phyloP scores from a whole-genome alignment of 306 rosid genomes.

The Luffa acutangula region DNA sequence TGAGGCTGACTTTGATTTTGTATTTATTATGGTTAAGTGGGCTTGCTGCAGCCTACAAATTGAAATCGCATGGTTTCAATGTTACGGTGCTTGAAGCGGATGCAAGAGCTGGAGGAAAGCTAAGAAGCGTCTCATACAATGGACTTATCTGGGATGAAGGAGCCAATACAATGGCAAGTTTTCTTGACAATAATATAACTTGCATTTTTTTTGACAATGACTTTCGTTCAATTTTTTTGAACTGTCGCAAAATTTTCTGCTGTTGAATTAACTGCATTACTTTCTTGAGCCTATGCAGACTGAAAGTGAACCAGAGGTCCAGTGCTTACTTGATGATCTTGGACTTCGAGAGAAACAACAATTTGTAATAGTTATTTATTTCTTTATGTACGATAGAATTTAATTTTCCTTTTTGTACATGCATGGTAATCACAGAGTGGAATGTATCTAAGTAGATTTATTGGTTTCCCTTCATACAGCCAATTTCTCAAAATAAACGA shows the following conservation, averaged over 20 bases:
- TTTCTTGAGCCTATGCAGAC: constrained; percentile 43
- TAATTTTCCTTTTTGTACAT: background rate
- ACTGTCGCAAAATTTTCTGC: background rate
- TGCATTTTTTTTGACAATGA: background rate
- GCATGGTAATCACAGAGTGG: background rate
- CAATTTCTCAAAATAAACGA: constrained; percentile 79
- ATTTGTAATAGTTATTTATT: constrained; percentile 45
- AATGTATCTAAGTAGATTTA: background rate
- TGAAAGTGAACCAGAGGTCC: constrained; percentile 65
- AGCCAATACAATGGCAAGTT: constrained; percentile 84
- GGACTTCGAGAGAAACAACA: constrained; percentile 82
- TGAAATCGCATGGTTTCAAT: constrained; percentile 68
- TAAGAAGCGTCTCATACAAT: constrained; percentile 59
- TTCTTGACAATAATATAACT: background rate
- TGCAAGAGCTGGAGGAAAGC: constrained; percentile 81
- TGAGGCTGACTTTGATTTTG: background rate
- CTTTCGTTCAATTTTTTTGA: background rate
- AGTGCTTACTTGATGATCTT: constrained; percentile 54
- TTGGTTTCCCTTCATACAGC: constrained; percentile 39
- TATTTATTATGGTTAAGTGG: constrained; percentile 41
- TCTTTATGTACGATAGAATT: constrained; percentile 6
- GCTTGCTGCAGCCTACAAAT: constrained; percentile 86
- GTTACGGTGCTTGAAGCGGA: constrained; percentile 79
- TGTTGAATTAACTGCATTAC: background rate
- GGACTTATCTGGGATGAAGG: constrained; percentile 92